Percentiles rank a stretch among this genome's conserved stretches.
phyloP scores from a whole-genome alignment of 371 early-diverging fungal species.

The Mortierella sp. region DNA sequence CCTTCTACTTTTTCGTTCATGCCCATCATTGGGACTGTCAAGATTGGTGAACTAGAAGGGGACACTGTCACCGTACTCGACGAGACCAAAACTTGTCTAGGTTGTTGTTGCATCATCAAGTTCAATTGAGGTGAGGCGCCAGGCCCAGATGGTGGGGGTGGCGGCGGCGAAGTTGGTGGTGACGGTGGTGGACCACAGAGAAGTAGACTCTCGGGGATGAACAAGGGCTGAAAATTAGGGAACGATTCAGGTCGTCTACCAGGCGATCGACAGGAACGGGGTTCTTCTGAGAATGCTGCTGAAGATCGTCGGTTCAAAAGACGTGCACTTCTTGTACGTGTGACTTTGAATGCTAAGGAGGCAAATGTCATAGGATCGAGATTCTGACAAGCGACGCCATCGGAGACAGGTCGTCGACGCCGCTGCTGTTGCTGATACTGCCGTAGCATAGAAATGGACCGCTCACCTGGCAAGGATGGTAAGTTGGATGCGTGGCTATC shows the following conservation, averaged over 20 bases:
- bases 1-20: too few relatives aligned
- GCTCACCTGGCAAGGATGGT: too few relatives aligned
- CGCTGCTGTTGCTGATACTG: not conserved
- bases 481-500: not conserved
- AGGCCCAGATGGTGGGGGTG: too few relatives aligned
- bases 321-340: not conserved
- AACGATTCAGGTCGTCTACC: not conserved
- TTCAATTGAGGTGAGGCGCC: too few relatives aligned
- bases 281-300: too few relatives aligned
- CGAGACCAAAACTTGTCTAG: not conserved
- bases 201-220: constrained; percentile 35
- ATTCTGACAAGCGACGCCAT: constrained; percentile 9
- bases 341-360: not conserved
- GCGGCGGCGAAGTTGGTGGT: constrained; percentile 17
- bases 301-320: not conserved
- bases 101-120: too few relatives aligned
- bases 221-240: constrained; percentile 19
- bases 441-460: too few relatives aligned
- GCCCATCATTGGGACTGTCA: not conserved
- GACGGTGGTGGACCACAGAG: constrained; percentile 16
- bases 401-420: constrained; percentile 15
- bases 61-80: not conserved
- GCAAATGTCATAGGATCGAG: constrained; percentile 1
- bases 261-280: too few relatives aligned
- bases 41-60: not conserved